Conservation (phyloP, 768 basidiomycete genomes). For the Panaeolus papilionaceus region DNA sequence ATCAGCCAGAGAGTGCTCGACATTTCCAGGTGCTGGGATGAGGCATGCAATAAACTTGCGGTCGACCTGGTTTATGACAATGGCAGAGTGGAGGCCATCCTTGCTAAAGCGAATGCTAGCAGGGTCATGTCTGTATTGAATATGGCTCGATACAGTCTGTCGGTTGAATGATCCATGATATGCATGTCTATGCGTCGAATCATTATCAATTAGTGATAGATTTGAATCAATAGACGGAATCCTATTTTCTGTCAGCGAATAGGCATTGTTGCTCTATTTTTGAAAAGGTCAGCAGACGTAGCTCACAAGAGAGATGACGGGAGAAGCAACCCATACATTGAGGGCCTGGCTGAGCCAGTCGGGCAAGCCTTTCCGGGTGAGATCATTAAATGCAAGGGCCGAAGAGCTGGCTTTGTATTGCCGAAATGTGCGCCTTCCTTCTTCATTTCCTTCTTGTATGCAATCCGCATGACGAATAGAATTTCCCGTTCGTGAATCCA, state of each 20-base stretch:
- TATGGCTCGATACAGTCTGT: neutral
- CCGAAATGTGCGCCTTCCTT: constrained; percentile 34
- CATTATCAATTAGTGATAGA: constrained; percentile 13
- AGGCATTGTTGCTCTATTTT: constrained; percentile 61
- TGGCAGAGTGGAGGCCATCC: constrained; percentile 59
- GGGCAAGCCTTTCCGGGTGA: constrained; percentile 44
- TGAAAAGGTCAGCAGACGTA: constrained; percentile 19
- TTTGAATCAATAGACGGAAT: constrained; percentile 44
- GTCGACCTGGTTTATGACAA: constrained; percentile 86
- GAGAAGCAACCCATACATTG: constrained; percentile 44
- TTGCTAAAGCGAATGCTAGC: constrained; percentile 32
- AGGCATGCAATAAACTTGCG: constrained; percentile 88
- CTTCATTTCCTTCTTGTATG: constrained; percentile 12
- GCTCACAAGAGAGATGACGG: neutral
- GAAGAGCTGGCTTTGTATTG: constrained; percentile 29
- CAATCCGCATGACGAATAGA: constrained; percentile 48
- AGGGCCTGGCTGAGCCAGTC: constrained; percentile 71
- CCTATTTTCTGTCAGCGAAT: constrained; percentile 51
- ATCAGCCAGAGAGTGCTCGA: constrained; percentile 11
- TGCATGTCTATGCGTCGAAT: neutral
- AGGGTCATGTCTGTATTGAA: constrained; percentile 17
- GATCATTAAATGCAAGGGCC: constrained; percentile 20
- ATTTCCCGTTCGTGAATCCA: constrained; percentile 75
- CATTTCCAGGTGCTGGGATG: constrained; percentile 34
- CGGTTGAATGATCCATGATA: constrained; percentile 7